Conservation (phyloP, 495 filamentous ascomycete genomes). For the Xylaria scruposa region DNA sequence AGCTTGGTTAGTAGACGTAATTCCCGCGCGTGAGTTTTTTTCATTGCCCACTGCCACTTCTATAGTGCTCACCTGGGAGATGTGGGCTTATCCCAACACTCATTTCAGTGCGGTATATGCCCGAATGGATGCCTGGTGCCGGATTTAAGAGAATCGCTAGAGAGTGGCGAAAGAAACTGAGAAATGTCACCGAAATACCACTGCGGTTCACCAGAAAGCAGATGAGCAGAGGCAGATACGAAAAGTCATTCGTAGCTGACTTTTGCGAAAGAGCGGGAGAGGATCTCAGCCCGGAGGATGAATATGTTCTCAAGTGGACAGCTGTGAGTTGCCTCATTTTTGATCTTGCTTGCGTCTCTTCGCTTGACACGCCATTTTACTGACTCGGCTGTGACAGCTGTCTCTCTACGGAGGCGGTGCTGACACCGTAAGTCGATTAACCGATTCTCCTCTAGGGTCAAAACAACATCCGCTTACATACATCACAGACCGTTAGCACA, state of each 20-base stretch:
- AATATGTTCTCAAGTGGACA: conserved; percentile 2
- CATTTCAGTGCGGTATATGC: conserved; percentile 43
- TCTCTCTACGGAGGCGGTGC: not conserved
- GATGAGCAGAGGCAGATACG: conserved; percentile 36
- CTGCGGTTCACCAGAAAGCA: conserved; percentile 50
- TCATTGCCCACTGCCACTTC: not conserved
- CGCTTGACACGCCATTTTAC: not conserved
- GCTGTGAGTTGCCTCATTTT: conserved; percentile 4
- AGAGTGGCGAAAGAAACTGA: conserved; percentile 31
- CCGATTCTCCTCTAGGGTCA: not conserved
- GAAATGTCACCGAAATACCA: conserved; percentile 38
- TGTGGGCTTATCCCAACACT: not conserved
- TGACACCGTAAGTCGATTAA: not conserved
- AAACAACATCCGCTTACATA: not conserved
- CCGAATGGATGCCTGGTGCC: conserved; percentile 55
- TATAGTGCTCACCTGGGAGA: not conserved
- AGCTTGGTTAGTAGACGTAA: conserved; percentile 51
- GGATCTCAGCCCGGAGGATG: conserved; percentile 36
- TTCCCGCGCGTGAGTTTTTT: conserved; percentile 39
- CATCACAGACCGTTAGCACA: not conserved
- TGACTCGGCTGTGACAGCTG: not conserved
- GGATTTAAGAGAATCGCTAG: conserved; percentile 46
- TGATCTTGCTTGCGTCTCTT: not conserved
- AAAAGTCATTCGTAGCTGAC: conserved; percentile 41
- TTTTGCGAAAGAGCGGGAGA: conserved; percentile 30